Evolutionary conservation across 2,329 filamentous ascomycete species (phyloP), one percentile per base, ranked within the genome.

Genomic region (Alternaria brassicae): DNA sequence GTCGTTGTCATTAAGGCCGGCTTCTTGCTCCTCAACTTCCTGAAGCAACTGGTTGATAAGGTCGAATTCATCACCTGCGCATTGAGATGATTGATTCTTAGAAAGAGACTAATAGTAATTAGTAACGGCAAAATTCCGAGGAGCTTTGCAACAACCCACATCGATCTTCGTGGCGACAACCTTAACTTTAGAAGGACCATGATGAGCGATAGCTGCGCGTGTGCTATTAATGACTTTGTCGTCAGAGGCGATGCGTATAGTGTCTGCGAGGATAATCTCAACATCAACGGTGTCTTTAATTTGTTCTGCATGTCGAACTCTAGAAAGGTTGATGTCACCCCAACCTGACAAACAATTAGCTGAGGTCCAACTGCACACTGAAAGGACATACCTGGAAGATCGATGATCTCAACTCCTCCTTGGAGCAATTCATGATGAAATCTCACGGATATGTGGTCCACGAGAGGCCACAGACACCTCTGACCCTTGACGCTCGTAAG

Each of bases 311-410:
- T 70, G 66, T 3, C 61, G 59, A 2, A 42, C 55, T 44, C 65
- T 48, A 9, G 52, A 56, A 1, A 66, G 13, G 30, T 72, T 72
- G n/a, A 52, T 56, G 25, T 72, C 70, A 7, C 69, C 69, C n/a
- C 41, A 68, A 2, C 70, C 68, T 70, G 25, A 3, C 8, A 9
- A 13, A 15, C 4, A 4, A 44, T 62, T 51, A 61, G 28, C 40
- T 25, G n/a, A n/a, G n/a, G n/a, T n/a, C n/a, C n/a, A n/a, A n/a
- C n/a, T n/a, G n/a, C n/a, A n/a, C n/a, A n/a, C n/a, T n/a, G n/a
- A n/a, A n/a, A n/a, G n/a, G n/a, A n/a, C n/a, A n/a, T 56, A 71
- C 68, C 70, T n/a, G 68, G 70, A 7, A 72, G 40, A 17, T 72
- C 69, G 5, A 69, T 56, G 12, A 72, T 49, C 37, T 65, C 60